These are phyloP conservation scores for Aspergillus bridgeri DNA, from an alignment of 495 filamentous ascomycete genomes.

Conservation along the genomic window DNA sequence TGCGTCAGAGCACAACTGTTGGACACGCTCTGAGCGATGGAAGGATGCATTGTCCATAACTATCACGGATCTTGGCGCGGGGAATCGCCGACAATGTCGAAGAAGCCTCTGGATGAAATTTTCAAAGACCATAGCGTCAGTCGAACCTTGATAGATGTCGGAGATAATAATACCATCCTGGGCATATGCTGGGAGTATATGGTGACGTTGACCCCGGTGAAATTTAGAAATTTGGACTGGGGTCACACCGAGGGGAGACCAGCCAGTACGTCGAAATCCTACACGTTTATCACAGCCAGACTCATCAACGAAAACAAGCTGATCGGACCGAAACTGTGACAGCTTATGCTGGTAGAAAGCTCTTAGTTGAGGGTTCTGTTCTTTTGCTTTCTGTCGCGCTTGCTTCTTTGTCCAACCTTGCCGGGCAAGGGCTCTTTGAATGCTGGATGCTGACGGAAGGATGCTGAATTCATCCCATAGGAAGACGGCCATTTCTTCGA, in stretches of 20 bases:
- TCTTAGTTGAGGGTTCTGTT: neutral
- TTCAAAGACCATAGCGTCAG: neutral
- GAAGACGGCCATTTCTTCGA: neutral
- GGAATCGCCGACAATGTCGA: neutral
- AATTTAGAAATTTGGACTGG: neutral
- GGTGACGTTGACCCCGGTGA: neutral
- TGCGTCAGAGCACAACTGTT: slow-evolving; percentile 2
- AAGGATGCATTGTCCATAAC: no score
- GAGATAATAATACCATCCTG: neutral
- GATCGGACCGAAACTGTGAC: neutral
- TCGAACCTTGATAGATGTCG: neutral
- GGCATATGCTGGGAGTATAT: neutral
- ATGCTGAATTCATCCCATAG: neutral
- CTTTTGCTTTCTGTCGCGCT: neutral
- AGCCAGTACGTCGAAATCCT: neutral
- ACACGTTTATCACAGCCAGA: no score
- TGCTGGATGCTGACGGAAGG: neutral
- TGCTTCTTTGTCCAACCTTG: neutral
- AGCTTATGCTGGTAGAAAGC: neutral
- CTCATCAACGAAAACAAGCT: neutral
- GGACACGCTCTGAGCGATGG: slow-evolving; percentile 4
- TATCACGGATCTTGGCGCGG: slow-evolving; percentile 1
- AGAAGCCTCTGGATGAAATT: neutral
- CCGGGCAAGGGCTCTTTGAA: neutral
- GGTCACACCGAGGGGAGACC: neutral